phyloP scores from a whole-genome alignment of 768 basidiomycete genomes.

The Cyclocybe aegerita region DNA sequence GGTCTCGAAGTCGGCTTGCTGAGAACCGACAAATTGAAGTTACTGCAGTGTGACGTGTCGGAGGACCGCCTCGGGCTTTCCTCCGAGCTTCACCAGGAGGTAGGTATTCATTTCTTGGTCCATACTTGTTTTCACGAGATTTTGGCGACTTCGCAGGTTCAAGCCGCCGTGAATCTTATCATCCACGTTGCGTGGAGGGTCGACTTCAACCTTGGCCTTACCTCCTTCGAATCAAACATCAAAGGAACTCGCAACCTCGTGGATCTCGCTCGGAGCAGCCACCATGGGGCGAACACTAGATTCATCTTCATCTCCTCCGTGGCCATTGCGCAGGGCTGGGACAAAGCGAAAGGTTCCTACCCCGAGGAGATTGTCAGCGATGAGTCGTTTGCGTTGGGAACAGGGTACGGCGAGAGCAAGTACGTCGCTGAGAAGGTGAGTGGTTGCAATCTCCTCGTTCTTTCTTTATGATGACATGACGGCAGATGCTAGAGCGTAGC shows the following conservation, averaged over 20 bases:
- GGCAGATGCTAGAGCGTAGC: conserved; percentile 25
- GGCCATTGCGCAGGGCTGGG: conserved; percentile 20
- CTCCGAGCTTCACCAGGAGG: conserved; percentile 20
- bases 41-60: conserved; percentile 31
- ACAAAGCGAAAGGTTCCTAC: conserved; percentile 20
- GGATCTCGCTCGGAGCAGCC: conserved; percentile 33
- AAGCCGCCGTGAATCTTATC: conserved; percentile 27
- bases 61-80: conserved; percentile 24
- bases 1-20: too few species aligned
- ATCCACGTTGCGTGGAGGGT: conserved; percentile 46
- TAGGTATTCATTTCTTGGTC: background rate
- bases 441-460: background rate
- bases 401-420: conserved; percentile 37
- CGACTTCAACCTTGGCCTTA: conserved; percentile 40
- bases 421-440: conserved; percentile 35
- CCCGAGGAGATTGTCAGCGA: conserved; percentile 26
- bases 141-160: conserved; percentile 16
- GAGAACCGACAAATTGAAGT: too few species aligned
- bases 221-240: conserved; percentile 40
- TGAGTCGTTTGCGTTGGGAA: conserved; percentile 25
- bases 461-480: background rate
- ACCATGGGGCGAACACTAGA: conserved; percentile 18
- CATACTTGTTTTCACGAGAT: background rate
- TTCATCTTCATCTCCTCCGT: conserved; percentile 37
- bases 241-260: conserved; percentile 33